Conservation (phyloP, 805 yeast species). For the Kuraishia borneana region DNA sequence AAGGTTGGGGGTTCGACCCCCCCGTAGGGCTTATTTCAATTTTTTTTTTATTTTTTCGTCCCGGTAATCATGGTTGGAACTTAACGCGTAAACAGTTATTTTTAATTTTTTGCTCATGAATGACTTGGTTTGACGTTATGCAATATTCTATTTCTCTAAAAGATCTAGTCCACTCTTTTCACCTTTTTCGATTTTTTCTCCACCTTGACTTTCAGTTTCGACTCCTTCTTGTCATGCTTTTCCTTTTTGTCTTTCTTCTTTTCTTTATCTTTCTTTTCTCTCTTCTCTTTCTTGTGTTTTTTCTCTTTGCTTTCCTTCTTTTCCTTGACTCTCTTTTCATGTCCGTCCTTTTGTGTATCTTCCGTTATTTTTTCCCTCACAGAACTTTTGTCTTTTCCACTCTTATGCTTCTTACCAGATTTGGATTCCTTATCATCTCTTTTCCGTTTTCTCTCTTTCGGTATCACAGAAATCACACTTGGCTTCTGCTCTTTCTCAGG, state of each 20-base stretch:
- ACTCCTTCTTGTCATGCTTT: constrained; percentile 11
- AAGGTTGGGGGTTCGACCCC: constrained; percentile 5
- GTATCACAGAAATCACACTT: constrained; percentile 11
- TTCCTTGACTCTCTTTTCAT: constrained; percentile 12
- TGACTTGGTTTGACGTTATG: neutral
- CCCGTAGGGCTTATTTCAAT: constrained; percentile 3
- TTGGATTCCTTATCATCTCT: constrained; percentile 11
- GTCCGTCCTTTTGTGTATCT: constrained; percentile 12
- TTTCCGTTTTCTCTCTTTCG: constrained; percentile 12
- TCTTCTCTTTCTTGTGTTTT: constrained; percentile 10
- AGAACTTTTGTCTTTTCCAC: constrained; percentile 9
- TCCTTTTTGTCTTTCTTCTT: constrained; percentile 8
- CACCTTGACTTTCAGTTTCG: constrained; percentile 11
- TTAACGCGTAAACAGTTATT: neutral
- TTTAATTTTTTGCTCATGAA: neutral
- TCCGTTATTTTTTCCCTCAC: constrained; percentile 13
- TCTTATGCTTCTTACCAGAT: constrained; percentile 10
- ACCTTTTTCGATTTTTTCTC: constrained; percentile 8
- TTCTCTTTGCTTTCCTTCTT: constrained; percentile 12
- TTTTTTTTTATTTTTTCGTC: neutral
- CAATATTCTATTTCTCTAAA: constrained; percentile 1
- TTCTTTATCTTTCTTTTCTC: constrained; percentile 12
- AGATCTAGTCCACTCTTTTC: constrained; percentile 3
- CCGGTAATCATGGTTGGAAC: no score
- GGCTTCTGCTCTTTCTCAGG: neutral